Evolutionary conservation across 2,329 filamentous ascomycete genomes (phyloP), one percentile per base, ranked within the genome.

Genomic region (Fusarium sp.): DNA sequence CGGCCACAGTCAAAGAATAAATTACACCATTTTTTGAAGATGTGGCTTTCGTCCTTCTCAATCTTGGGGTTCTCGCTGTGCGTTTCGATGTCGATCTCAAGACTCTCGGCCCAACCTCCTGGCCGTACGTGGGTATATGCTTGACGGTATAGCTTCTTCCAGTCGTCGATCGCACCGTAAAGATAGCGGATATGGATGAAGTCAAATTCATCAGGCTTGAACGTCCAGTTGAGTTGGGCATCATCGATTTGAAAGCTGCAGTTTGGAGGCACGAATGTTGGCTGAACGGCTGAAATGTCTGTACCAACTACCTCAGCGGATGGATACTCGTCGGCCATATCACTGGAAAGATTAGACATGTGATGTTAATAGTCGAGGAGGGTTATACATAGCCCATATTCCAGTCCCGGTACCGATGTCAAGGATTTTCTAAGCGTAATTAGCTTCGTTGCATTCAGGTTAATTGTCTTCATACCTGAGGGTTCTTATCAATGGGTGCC

Each of bases 381-480:
- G 35, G 39, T 35, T 56, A 18, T 29, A 63, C 76, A 75, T 79
- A 14, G 87, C 84, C 88, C 88, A 89, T 67, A 87, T 86, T 5
- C 88, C 88, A 4, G 87, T 87, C 15, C 89, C 89, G 9, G 87
- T 89, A 33, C 87, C 86, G n/a, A 89, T 79, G 70, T 89, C 87
- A 27, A 89, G 80, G 15, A 79, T 61, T 44, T 52, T 70, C 70
- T 73, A 44, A 6, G 7, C 4, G 20, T 5, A 7, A 45, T 74
- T 13, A 66, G 58, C 41, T 35, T 25, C 11, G 17, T 15, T 27
- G 27, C 52, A 42, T 18, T 20, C 33, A 17, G 29, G 12, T 14
- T 18, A 22, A 18, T 9, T 7, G 29, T 46, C 17, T 14, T 12
- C 18, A 6, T 65, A 72, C 70, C 50, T 65, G 49, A 20, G 71